Base-by-base conservation (phyloP, 345 rosid species). In the Ceriops decandra region DNA sequence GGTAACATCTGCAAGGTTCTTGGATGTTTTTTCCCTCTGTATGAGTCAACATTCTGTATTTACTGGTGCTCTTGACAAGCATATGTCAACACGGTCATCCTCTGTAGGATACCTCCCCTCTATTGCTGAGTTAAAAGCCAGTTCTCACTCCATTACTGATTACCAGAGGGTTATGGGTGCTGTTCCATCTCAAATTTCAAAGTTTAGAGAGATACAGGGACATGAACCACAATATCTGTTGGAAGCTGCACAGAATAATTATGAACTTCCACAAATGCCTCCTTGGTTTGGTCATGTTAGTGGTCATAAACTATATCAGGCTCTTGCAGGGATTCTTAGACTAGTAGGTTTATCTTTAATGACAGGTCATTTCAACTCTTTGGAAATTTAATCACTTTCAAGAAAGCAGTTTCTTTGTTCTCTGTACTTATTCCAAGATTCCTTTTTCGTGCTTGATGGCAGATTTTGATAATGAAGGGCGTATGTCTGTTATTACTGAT, bases 241-340 rank as follows among this genome's bases (percentile, higher is more conserved):
- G 60, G 85, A 71, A 68, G 49, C 64, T 62, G 22, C 72, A 67
- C 76, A 77, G 68, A 76, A 73, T 71, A 72, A 76, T 59, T 86
- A 73, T 69, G 73, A 80, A 68, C 75, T 93, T 74, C 97, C 98
- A 38, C 80, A 76, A 63, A 83, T 85, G 80, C 98, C 97, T 28
- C 96, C 98, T 61, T 93, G 95, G 97, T 86, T 93, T 78, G 79
- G 73, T 57, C 65, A 80, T 85, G 89, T 82, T 79, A 91, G 96
- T 57, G 81, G 86, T 73, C 90, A 74, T 77, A 89, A 84, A 75
- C 69, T 93, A 66, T 91, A 91, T 66, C 74, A 78, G 79, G 83
- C 90, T 78, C 85, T 93, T 63, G 86, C 92, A 67, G 90, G 89
- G 68, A 82, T 84, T 77, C 95, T 93, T 76, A 85, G 98, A 84